These are phyloP conservation scores for Pilasporangium apinafurcum DNA, from an alignment of 352 stramenopile species.

Conservation along the genomic window DNA sequence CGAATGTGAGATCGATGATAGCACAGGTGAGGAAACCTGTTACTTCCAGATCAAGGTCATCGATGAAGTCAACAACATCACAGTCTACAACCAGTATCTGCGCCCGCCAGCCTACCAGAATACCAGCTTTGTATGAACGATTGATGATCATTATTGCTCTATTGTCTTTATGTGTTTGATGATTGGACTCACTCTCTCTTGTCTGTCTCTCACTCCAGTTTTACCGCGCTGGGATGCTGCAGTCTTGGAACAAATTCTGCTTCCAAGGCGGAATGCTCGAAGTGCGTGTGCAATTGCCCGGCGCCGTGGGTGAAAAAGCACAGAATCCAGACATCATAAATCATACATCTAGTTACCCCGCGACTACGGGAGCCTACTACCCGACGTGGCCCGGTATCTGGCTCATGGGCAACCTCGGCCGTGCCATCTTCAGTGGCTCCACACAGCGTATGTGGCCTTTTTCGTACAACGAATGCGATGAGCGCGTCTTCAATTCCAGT, in stretches of 20 bases:
- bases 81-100: slow-evolving; percentile 67
- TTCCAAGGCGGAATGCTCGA: slow-evolving; percentile 93
- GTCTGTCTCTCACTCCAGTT: slow-evolving; percentile 1
- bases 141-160: not conserved
- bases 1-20: slow-evolving; percentile 36
- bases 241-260: slow-evolving; percentile 95
- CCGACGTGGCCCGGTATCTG: slow-evolving; percentile 93
- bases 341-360: slow-evolving; percentile 65
- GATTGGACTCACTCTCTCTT: slow-evolving; percentile 1
- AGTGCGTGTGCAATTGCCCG: slow-evolving; percentile 87
- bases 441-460: slow-evolving; percentile 95
- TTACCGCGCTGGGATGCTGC: slow-evolving; percentile 75
- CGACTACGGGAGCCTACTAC: slow-evolving; percentile 30
- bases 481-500: slow-evolving; percentile 70
- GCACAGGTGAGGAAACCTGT: slow-evolving; percentile 23
- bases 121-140: slow-evolving; percentile 33
- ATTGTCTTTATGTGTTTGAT: not conserved
- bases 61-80: slow-evolving; percentile 45
- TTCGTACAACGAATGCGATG: slow-evolving; percentile 90
- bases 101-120: slow-evolving; percentile 45
- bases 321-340: slow-evolving; percentile 52
- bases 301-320: slow-evolving; percentile 55
- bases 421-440: slow-evolving; percentile 91
- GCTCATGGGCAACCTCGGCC: slow-evolving; percentile 93
- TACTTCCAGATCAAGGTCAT: slow-evolving; percentile 54